Evolutionary conservation across 2,329 filamentous ascomycete genomes (phyloP).

Genomic region (Aureobasidium pullulans): DNA sequence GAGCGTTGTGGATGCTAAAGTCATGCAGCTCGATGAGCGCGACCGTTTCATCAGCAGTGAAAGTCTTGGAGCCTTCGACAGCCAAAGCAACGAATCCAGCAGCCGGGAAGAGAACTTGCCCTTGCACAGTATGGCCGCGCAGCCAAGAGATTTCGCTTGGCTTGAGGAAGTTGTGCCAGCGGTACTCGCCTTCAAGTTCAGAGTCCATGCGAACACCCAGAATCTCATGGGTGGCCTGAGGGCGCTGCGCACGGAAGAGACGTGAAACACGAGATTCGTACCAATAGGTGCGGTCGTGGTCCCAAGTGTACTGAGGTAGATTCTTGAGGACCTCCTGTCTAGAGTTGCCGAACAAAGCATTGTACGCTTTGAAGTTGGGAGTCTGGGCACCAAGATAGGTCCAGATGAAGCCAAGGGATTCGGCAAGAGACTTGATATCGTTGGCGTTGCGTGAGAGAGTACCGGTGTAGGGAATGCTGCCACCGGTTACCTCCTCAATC

Average conservation of each 20-base stretch:
- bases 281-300: conserved; percentile 17
- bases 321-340: conserved; percentile 10
- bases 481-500: conserved; percentile 18
- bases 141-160: conserved; percentile 16
- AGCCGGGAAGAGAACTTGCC: conserved; percentile 17
- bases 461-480: conserved; percentile 12
- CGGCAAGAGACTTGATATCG: conserved; percentile 18
- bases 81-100: conserved; percentile 17
- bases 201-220: conserved; percentile 14
- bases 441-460: conserved; percentile 18
- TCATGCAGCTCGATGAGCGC: conserved; percentile 19
- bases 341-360: neutral
- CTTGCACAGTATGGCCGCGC: conserved; percentile 15
- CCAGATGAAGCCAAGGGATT: conserved; percentile 16
- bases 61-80: conserved; percentile 13
- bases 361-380: conserved; percentile 1
- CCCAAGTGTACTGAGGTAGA: conserved; percentile 18
- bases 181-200: neutral
- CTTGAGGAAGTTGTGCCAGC: conserved; percentile 17
- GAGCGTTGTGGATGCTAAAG: conserved; percentile 17
- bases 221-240: conserved; percentile 11
- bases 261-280: conserved; percentile 14
- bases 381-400: neutral
- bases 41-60: conserved; percentile 10
- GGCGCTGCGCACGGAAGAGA: neutral